Base-by-base conservation (phyloP, 495 filamentous ascomycete genomes). In the Aspergillus baeticus region DNA sequence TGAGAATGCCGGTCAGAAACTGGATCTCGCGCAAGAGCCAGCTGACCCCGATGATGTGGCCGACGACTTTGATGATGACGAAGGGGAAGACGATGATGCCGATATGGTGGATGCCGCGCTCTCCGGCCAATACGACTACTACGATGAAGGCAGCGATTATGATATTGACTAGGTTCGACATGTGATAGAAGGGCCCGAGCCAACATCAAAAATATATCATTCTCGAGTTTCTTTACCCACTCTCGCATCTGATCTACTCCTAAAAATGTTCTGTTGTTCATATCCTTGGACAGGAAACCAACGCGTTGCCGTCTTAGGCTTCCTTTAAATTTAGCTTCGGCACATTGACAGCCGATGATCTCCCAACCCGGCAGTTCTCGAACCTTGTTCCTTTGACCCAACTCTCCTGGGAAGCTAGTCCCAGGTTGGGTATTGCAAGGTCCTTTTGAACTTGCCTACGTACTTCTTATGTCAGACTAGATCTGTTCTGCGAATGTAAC, bases 21-120 rank as follows among this genome's bases (percentile, higher is more conserved):
- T 57, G 15, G 60, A 66, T 37, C 37, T 45, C 38, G 63, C 58
- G 20, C 60, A 65, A 33, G 54, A 65, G 10, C 61, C 59, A 22
- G 62, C 57, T 45, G 55, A 57, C 7, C 62, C 45, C 11, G 54
- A 57, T 23, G 64, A 57, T 22, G 62, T 60, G 22, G 36, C 15
- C 7, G 64, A 65, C 3, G 57, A 64, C 42, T 64, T 72, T 14
- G 69, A 74, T 55, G 72, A 73, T 0, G 62, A 77, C 34, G 65
- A 68, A 0, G 71, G 70, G 6, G 66, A 69, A 5, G 62, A 69
- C 5, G 67, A 65, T 8, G 69, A 69, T 20, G 61, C 58, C 22
- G 73, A 76, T 42, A 67, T 67, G 10, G 54, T 77, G 11, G 69
- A 77, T 5, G 74, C 72, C 39, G 74, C 74, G 29, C 72, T 77